Conservation (phyloP, 805 yeast genomes). For the Lipomyces mesembrius region DNA sequence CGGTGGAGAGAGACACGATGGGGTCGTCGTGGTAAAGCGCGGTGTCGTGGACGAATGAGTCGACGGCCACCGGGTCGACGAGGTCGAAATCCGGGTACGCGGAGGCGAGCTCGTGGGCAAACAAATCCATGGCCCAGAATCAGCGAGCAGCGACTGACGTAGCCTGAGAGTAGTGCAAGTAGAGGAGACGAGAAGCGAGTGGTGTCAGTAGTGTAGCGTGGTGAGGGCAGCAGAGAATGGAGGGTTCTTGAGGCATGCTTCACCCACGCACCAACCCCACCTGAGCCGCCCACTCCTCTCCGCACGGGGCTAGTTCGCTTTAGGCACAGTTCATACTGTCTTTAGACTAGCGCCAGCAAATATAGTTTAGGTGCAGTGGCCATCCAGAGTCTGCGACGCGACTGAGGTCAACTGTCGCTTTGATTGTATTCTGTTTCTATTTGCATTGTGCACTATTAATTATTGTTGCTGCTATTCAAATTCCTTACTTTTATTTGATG, state of each 20-base stretch:
- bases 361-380: not conserved
- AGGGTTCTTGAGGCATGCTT: not conserved
- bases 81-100: conserved; percentile 1
- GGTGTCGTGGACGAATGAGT: not conserved
- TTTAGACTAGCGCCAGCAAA: not conserved
- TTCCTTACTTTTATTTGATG: not conserved
- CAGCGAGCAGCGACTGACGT: conserved; percentile 10
- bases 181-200: conserved; percentile 1
- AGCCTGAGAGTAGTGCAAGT: not conserved
- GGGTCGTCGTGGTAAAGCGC: conserved; percentile 6
- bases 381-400: not conserved
- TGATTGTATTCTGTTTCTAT: not conserved
- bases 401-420: not conserved
- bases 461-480: not conserved
- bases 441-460: not conserved
- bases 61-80: conserved; percentile 10
- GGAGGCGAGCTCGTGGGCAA: conserved; percentile 9
- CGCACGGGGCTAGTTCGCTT: not conserved
- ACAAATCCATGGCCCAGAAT: conserved; percentile 17
- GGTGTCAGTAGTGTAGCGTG: not conserved
- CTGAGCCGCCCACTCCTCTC: not conserved
- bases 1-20: not conserved
- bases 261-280: not conserved
- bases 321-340: fast-evolving
- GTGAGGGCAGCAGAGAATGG: not conserved